Evolutionary conservation across 306 rosid species (phyloP), one percentile per base, ranked within the genome.

Genomic region (cucumber (Cucumis sativus)): DNA sequence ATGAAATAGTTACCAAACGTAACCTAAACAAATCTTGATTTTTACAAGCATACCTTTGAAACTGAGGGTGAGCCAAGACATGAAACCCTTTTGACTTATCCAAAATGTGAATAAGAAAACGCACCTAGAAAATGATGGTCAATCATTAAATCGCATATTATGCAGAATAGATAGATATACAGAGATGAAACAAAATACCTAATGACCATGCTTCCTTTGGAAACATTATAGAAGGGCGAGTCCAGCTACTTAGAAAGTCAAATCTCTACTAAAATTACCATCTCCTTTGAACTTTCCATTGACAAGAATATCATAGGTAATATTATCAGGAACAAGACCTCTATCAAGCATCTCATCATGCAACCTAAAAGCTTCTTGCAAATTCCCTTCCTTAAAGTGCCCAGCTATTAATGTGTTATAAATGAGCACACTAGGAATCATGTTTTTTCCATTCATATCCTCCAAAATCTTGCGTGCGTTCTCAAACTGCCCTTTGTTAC

Each of bases 311-410:
- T 91, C 87, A 75, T 84, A 89, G 6, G 95, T 88, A 70, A 71
- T 41, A 70, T 87, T 84, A 79, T 91, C 90, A 43, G 92, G 93
- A 61, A 83, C 80, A 56, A 91, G 88, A 82, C 96, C 96, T 83
- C 84, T 87, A 69, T 86, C 96, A 74, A 93, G 91, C 97, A 93
- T 91, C 87, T 93, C 98, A 79, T 88, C 92, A 76, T 89, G 93
- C 82, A 93, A 79, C 82, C 89, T 84, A 82, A 88, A 88, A 4
- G 98, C 90, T 77, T 88, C 91, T 73, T 84, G 84, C 79, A 91
- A 80, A 84, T 89, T 86, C 49, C 97, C 98, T 75, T 79, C 87
- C 87, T 78, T 89, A 65, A 91, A 91, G 82, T 86, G 71, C 41
- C 93, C 92, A 73, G 87, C 91, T 83, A 91, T 88, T 81, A 91